These are phyloP conservation scores for Exserohilum rostratum DNA, from an alignment of 2,329 filamentous ascomycete species.

Conservation along the genomic window DNA sequence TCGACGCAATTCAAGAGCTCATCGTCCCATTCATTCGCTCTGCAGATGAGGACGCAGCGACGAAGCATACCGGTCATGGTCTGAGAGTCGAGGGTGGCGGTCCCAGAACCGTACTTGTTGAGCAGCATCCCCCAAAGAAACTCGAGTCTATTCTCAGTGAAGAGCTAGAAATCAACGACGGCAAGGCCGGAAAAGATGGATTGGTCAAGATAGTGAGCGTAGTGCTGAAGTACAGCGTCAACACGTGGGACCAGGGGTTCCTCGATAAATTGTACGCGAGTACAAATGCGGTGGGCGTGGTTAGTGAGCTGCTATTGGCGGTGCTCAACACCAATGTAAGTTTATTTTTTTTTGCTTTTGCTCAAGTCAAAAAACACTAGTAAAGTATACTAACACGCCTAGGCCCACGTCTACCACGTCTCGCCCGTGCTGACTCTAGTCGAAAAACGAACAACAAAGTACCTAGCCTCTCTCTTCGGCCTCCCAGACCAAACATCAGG, in stretches of 20 bases:
- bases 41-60: slow-evolving; percentile 68
- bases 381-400: background rate
- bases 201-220: slow-evolving; percentile 62
- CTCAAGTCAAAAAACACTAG: too few species aligned
- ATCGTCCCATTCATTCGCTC: slow-evolving; percentile 73
- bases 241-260: slow-evolving; percentile 98
- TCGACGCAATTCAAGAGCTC: slow-evolving; percentile 65
- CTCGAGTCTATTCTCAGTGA: slow-evolving; percentile 47
- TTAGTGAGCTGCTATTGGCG: slow-evolving; percentile 82
- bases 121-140: slow-evolving; percentile 53
- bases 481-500: slow-evolving; percentile 61
- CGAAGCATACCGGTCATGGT: slow-evolving; percentile 62
- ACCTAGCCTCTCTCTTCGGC: slow-evolving; percentile 73
- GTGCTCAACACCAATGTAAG: slow-evolving; percentile 85
- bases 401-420: slow-evolving; percentile 90
- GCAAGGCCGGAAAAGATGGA: slow-evolving; percentile 52
- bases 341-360: background rate
- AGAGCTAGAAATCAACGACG: slow-evolving; percentile 45
- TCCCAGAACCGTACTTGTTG: slow-evolving; percentile 52
- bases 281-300: slow-evolving; percentile 84
- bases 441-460: slow-evolving; percentile 79
- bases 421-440: slow-evolving; percentile 86
- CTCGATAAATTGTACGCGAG: slow-evolving; percentile 93
- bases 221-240: slow-evolving; percentile 85
- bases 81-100: slow-evolving; percentile 68